Conservation (phyloP, 805 yeast genomes). For the Candida palmyrensis region DNA sequence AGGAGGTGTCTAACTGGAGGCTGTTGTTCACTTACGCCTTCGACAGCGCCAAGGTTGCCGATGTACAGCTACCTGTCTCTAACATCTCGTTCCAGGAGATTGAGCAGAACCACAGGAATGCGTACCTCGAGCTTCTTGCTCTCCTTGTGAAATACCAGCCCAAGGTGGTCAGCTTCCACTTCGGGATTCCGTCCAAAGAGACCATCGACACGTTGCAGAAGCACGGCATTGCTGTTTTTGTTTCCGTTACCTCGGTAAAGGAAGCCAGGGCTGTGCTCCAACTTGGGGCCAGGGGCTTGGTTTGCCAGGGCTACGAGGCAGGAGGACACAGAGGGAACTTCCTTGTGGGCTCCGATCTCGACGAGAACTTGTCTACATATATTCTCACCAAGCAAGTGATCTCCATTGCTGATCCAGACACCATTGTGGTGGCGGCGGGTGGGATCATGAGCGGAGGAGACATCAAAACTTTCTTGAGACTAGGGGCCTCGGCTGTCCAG, state of each 20-base stretch:
- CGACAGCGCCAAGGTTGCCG: constrained; percentile 4
- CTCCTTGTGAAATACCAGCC: constrained; percentile 25
- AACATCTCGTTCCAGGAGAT: constrained; percentile 26
- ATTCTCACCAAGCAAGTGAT: constrained; percentile 20
- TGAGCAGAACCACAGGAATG: constrained; percentile 13
- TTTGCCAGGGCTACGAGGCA: constrained; percentile 57
- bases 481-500: constrained; percentile 50
- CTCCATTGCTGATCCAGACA: constrained; percentile 5
- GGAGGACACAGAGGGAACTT: constrained; percentile 62
- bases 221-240: constrained; percentile 38
- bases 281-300: constrained; percentile 42
- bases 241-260: constrained; percentile 40
- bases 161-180: constrained; percentile 47
- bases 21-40: constrained; percentile 11
- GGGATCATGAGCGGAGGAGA: constrained; percentile 38
- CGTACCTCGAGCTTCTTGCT: constrained; percentile 10
- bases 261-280: constrained; percentile 34
- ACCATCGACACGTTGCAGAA: constrained; percentile 29
- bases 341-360: constrained; percentile 17
- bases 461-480: constrained; percentile 22
- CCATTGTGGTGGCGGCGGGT: constrained; percentile 46
- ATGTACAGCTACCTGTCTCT: constrained; percentile 13
- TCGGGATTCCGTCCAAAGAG: constrained; percentile 38
- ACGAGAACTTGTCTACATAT: constrained; percentile 32
- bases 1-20: constrained; percentile 19